phyloP scores from a whole-genome alignment of 306 rosid genomes.

The apple (Malus domestica) region DNA sequence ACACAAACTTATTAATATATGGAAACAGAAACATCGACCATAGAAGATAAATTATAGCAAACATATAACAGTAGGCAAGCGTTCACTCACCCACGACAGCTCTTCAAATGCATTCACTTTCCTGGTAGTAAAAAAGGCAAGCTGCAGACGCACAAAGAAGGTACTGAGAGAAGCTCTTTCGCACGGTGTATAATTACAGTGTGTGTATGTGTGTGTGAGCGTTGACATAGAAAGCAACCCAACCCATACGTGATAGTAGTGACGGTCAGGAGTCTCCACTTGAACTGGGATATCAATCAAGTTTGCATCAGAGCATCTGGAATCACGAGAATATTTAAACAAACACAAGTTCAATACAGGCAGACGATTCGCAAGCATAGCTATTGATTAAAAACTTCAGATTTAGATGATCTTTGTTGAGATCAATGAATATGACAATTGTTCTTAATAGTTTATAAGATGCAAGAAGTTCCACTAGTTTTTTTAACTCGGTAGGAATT shows the following conservation, averaged over 20 bases:
- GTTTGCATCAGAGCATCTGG: conserved; percentile 68
- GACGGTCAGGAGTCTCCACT: conserved; percentile 94
- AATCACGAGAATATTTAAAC: background rate
- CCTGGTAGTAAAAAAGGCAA: conserved; percentile 77
- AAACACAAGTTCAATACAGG: too few relatives aligned
- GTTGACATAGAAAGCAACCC: background rate
- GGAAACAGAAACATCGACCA: too few relatives aligned
- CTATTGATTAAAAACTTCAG: background rate
- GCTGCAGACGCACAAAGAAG: conserved; percentile 36
- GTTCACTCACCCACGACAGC: conserved; percentile 78
- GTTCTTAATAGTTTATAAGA: too few relatives aligned
- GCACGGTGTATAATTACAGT: background rate
- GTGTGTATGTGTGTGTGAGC: background rate
- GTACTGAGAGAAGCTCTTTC: background rate
- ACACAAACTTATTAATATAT: background rate
- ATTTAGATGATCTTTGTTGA: background rate
- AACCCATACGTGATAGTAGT: conserved; percentile 72
- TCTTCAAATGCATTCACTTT: conserved; percentile 66
- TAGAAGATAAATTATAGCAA: background rate
- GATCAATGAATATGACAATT: background rate
- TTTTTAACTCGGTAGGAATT: too few relatives aligned
- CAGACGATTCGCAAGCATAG: background rate
- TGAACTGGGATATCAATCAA: conserved; percentile 80
- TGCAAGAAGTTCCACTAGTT: too few relatives aligned
- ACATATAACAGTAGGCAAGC: background rate